Base-by-base conservation (phyloP, 2,329 filamentous ascomycete species). In the Xylaria sp. region DNA sequence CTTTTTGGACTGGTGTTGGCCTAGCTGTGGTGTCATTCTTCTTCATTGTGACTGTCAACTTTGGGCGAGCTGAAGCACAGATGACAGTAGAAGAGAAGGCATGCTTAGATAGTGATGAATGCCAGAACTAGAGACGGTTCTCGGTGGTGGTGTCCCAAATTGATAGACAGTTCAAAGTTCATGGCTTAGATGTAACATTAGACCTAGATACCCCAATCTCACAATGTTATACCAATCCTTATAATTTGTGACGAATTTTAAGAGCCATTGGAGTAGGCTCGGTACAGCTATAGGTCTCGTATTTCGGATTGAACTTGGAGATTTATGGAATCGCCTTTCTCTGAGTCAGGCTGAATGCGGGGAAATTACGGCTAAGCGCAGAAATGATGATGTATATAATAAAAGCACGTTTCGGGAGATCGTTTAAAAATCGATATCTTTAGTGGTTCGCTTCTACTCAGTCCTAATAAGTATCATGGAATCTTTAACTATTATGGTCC, bases 71-170 rank as follows among this genome's bases (percentile, higher is more conserved):
- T 1, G 72, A 74, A 15, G 73, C 77, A 9, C 76, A 77, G 33
- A 68, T 78, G 71, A 79, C 77, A 7, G 76, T 73, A 5, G 77
- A 79, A 23, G 77, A 79, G 68, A 79, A 78, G 63, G 65, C 69
- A 6, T 59, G 33, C 10, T 28, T 65, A 26, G 68, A 70, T 1
- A 46, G 53, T 1, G 68, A 63, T 15, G 67, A 64, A 46, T 58
- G n/a, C 23, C 31, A 44, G 13, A 59, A 36, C 7, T 66, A 36
- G 59, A 17, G 20, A 56, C 61, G 13, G 9, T 40, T 2, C 28
- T 11, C 11, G 17, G 10, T 13, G 20, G 20, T n/a, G 56, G 44
- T 56, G 1, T 5, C 6, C 49, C 17, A 17, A n/a, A 51, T 53
- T 38, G 9, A 10, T 40, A 28, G 11, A 61, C 6, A 4, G 17